phyloP scores from a whole-genome alignment of 148 eudicot species.

The Rhododendron simsii region DNA sequence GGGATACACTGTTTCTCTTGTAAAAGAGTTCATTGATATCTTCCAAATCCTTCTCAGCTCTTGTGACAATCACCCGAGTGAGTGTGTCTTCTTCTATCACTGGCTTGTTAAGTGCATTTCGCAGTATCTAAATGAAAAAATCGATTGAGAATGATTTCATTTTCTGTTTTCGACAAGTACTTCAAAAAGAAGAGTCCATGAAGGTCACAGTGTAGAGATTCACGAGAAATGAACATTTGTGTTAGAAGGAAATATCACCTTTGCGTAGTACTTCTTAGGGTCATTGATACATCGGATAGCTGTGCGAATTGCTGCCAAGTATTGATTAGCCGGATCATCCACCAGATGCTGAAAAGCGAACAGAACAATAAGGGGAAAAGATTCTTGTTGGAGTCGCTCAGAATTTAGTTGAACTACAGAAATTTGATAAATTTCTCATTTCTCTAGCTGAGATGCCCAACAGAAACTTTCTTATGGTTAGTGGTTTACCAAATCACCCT shows the following conservation, averaged over 20 bases:
- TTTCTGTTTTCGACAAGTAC: not conserved
- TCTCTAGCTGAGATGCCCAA: not conserved
- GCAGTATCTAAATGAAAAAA: slow-evolving; percentile 39
- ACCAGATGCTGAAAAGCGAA: slow-evolving; percentile 31
- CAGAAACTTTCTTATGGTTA: not conserved
- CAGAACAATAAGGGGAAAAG: not conserved
- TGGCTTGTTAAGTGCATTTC: slow-evolving; percentile 44
- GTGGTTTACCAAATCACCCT: not conserved
- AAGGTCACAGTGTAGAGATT: slow-evolving; percentile 15
- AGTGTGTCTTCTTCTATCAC: slow-evolving; percentile 75
- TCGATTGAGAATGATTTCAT: not conserved
- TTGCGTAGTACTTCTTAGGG: slow-evolving; percentile 65
- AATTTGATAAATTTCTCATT: not conserved
- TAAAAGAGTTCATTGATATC: slow-evolving; percentile 19
- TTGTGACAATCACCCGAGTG: slow-evolving; percentile 32
- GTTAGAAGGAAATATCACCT: slow-evolving; percentile 27
- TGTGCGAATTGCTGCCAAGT: slow-evolving; percentile 41
- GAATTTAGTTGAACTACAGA: not conserved
- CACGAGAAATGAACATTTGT: not conserved
- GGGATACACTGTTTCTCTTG: slow-evolving; percentile 54
- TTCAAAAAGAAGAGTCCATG: slow-evolving; percentile 47
- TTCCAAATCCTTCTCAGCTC: slow-evolving; percentile 27
- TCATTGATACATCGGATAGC: slow-evolving; percentile 63
- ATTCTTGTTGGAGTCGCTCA: not conserved
- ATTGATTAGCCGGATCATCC: slow-evolving; percentile 32